A percentile compares a stretch with the other conserved stretches of the same genome.
Evolutionary conservation across 2,329 filamentous ascomycete species (phyloP).

Genomic region (Paecilomyces dactylethromorphus): DNA sequence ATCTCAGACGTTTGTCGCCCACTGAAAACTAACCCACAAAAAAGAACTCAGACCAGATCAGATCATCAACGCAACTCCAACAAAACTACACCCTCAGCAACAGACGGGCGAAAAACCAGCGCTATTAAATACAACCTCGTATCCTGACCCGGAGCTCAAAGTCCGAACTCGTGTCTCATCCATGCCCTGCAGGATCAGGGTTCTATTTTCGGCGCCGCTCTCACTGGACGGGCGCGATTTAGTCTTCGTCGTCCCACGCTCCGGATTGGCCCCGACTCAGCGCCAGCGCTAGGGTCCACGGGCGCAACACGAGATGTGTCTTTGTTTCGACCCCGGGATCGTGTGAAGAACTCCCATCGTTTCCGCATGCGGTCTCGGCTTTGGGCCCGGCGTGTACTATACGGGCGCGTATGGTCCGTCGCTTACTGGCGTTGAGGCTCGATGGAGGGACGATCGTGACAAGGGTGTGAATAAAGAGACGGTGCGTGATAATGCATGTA

Average conservation of each 20-base stretch:
- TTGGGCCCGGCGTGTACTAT: background rate
- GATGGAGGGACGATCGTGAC: background rate
- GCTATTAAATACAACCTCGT: background rate
- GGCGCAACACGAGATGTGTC: background rate
- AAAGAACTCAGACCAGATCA: too few species aligned
- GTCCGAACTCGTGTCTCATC: background rate
- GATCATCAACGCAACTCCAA: too few species aligned
- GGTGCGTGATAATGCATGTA: background rate
- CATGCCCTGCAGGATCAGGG: background rate
- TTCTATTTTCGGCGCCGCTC: background rate
- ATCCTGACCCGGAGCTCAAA: background rate
- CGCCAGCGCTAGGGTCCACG: background rate
- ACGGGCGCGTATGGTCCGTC: background rate
- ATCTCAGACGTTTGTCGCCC: too few species aligned
- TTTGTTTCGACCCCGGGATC: background rate
- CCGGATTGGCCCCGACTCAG: background rate
- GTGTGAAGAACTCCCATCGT: too few species aligned
- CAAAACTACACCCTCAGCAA: background rate
- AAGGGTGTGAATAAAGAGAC: background rate
- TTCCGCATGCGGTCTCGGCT: background rate
- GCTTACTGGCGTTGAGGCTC: background rate
- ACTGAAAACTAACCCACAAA: too few species aligned
- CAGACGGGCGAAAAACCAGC: background rate
- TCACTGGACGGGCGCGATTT: background rate
- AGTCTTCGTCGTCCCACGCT: background rate